Base-by-base conservation (phyloP, 176 grass and related monocot genomes). In the Luzula sylvatica region DNA sequence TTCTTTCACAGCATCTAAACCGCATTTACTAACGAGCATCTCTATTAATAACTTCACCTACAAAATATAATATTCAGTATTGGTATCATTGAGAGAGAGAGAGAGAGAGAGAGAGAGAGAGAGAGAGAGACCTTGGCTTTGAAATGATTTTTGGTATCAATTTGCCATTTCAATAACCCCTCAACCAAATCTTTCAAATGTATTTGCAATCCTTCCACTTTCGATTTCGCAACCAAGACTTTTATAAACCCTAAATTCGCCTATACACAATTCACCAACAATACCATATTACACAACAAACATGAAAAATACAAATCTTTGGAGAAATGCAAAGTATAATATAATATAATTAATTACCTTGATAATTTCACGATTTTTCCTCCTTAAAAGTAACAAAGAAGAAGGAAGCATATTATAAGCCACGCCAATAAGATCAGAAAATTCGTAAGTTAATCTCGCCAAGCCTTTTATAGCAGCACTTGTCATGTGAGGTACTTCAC, bases 1-100 rank as follows among this genome's bases (percentile, higher is more conserved):
- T 40, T 74, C 76, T 53, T 86, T 96, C 24, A 96, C 90, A 22
- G 90, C 90, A 53, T 89, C 84, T 51, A 96, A 73, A 46, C 90
- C 90, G 77, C 90, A 96, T 86, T 89, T 96, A 44, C 58, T 86
- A 38, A 96, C 78, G 2, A 96, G 84, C 87, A 96, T 88, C 55
- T 86, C 90, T 61, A 96, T 30, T 16, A 96, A 73, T 64, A 83
- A 72, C 55, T 96, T 96, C 14, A 96, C 79, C 90, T 96, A 51
- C 26, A 40, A 62, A n/a, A n/a, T n/a, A n/a, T n/a, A n/a, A n/a
- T n/a, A n/a, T n/a, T n/a, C n/a, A n/a, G n/a, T n/a, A n/a, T n/a
- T n/a, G n/a, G n/a, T n/a, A n/a, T n/a, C n/a, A n/a, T n/a, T n/a
- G n/a, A n/a, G n/a, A n/a, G n/a, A n/a, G n/a, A n/a, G n/a, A n/a